These are phyloP conservation scores for Colletotrichum australisinense DNA, from an alignment of 2,329 filamentous ascomycete species.

Conservation along the genomic window DNA sequence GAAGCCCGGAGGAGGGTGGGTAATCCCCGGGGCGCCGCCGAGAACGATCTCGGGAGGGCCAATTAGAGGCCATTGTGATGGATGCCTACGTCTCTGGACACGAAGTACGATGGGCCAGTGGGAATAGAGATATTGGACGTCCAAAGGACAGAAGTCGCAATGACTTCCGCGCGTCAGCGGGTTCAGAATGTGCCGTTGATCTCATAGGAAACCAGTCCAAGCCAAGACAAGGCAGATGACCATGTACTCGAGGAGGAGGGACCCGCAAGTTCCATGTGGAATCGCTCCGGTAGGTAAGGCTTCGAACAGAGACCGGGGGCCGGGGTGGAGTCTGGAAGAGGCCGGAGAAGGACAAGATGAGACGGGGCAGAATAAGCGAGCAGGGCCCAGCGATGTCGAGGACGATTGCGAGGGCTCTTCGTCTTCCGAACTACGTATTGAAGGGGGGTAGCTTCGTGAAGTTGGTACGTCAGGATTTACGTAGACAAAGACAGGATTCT, in stretches of 20 bases:
- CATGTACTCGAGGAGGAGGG: neutral
- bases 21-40: neutral
- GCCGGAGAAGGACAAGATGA: neutral
- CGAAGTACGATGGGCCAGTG: conserved; percentile 31
- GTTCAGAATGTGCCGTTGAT: conserved; percentile 1
- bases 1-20: conserved; percentile 5
- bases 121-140: neutral
- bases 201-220: neutral
- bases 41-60: conserved; percentile 2
- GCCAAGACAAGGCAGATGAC: neutral
- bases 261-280: neutral
- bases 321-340: neutral
- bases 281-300: neutral
- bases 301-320: neutral
- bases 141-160: neutral
- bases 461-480: conserved; percentile 27
- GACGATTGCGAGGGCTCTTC: conserved; percentile 11
- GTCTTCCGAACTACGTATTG: conserved; percentile 7
- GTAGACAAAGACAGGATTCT: neutral
- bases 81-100: conserved; percentile 2
- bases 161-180: conserved; percentile 14
- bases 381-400: neutral
- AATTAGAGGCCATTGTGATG: conserved; percentile 9
- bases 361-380: neutral
- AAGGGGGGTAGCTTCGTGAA: neutral